Percentiles rank a stretch among this genome's conserved stretches.
Conservation (phyloP, 768 basidiomycete species). For the Boletus speciosus region DNA sequence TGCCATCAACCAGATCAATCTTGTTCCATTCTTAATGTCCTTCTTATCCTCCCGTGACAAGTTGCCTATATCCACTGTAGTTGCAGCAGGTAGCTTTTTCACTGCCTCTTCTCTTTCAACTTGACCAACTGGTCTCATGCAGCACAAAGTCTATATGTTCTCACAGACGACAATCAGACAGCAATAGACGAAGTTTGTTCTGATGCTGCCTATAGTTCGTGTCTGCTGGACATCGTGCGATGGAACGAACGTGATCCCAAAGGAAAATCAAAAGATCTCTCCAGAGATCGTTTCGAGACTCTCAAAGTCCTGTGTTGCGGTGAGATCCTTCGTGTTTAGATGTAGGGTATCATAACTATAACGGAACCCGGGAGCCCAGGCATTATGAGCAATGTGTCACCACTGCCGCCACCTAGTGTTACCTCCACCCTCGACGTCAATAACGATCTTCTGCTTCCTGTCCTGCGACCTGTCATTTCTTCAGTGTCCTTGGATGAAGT, state of each 20-base stretch:
- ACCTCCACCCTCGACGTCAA: constrained; percentile 65
- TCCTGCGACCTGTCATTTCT: constrained; percentile 63
- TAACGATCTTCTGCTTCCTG: constrained; percentile 66
- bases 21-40: constrained; percentile 86
- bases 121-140: constrained; percentile 1
- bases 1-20: constrained; percentile 76
- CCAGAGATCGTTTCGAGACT: constrained; percentile 47
- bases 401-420: constrained; percentile 65
- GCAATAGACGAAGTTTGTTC: constrained; percentile 63
- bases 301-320: constrained; percentile 72
- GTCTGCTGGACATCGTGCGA: constrained; percentile 61
- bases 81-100: constrained; percentile 65
- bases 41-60: constrained; percentile 72
- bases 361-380: constrained; percentile 39
- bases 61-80: constrained; percentile 67
- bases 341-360: not conserved
- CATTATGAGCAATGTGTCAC: constrained; percentile 72
- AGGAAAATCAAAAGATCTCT: constrained; percentile 39
- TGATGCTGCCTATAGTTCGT: constrained; percentile 58
- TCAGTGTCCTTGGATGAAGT: constrained; percentile 53
- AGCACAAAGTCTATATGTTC: constrained; percentile 92
- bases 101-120: not conserved
- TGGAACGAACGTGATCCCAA: constrained; percentile 29
- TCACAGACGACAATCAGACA: constrained; percentile 87
- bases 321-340: constrained; percentile 29